A percentile compares a stretch with the other conserved stretches of the same genome.
These are phyloP conservation scores for Apodospora peruviana DNA, from an alignment of 495 filamentous ascomycete species.

Conservation along the genomic window DNA sequence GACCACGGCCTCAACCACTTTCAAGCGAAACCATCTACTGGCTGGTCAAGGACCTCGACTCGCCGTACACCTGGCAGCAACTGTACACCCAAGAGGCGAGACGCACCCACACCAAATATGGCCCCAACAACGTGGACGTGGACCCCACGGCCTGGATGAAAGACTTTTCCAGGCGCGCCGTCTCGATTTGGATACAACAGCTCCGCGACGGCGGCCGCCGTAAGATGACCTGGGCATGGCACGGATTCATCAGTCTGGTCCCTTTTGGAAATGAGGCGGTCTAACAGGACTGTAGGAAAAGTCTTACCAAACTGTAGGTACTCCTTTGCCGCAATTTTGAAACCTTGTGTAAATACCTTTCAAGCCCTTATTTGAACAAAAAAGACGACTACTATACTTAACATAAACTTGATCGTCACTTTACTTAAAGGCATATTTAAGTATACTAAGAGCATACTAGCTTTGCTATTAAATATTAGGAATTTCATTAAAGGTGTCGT, in stretches of 20 bases:
- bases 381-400: too few relatives aligned
- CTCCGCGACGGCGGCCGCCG: conserved; percentile 1
- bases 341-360: too few relatives aligned
- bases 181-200: neutral
- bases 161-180: neutral
- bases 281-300: neutral
- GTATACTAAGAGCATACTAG: too few relatives aligned
- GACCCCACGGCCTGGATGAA: neutral
- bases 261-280: neutral
- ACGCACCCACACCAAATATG: neutral
- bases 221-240: neutral
- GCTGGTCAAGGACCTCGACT: conserved; percentile 2
- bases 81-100: neutral
- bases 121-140: neutral
- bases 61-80: neutral
- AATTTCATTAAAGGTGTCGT: too few relatives aligned
- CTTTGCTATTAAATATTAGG: too few relatives aligned
- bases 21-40: neutral
- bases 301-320: too few relatives aligned
- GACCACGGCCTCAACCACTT: neutral
- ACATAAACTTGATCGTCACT: too few relatives aligned
- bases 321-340: too few relatives aligned
- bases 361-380: too few relatives aligned
- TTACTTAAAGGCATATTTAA: too few relatives aligned
- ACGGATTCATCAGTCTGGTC: neutral